These are phyloP conservation scores for Aspergillus costaricaensis DNA, from an alignment of 2,329 filamentous ascomycete genomes.

Conservation along the genomic window DNA sequence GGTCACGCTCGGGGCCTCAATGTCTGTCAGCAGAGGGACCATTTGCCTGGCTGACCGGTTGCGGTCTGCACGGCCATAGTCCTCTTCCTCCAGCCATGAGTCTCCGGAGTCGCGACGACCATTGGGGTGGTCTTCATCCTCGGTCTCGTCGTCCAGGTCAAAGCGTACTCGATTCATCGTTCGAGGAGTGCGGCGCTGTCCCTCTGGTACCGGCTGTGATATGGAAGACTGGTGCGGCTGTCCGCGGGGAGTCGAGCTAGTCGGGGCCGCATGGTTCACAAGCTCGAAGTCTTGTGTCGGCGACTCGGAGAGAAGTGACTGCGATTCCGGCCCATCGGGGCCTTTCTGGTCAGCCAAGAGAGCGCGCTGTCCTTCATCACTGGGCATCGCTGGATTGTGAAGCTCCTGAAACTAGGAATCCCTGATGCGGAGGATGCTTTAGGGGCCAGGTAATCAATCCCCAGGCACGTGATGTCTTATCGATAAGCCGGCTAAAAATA, in stretches of 20 bases:
- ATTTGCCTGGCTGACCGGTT: slow-evolving; percentile 48
- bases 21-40: slow-evolving; percentile 74
- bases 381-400: slow-evolving; percentile 43
- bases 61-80: slow-evolving; percentile 55
- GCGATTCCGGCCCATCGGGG: slow-evolving; percentile 34
- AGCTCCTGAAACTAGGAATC: slow-evolving; percentile 21
- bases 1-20: slow-evolving; percentile 78
- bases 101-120: slow-evolving; percentile 35
- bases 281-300: slow-evolving; percentile 32
- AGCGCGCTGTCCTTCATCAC: slow-evolving; percentile 40
- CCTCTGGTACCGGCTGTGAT: slow-evolving; percentile 41
- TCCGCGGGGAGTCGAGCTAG: slow-evolving; percentile 24
- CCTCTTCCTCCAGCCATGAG: slow-evolving; percentile 60
- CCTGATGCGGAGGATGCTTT: slow-evolving; percentile 21
- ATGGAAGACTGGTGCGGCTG: slow-evolving; percentile 45
- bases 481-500: slow-evolving; percentile 22
- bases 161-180: slow-evolving; percentile 76
- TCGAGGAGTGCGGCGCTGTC: slow-evolving; percentile 53
- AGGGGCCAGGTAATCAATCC: slow-evolving; percentile 26
- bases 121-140: slow-evolving; percentile 34
- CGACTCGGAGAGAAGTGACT: slow-evolving; percentile 35
- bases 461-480: slow-evolving; percentile 25
- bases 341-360: slow-evolving; percentile 35
- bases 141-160: slow-evolving; percentile 50
- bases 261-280: slow-evolving; percentile 26